These are phyloP conservation scores for Vanilla planifolia DNA, from an alignment of 106 monocot genomes.

Conservation along the genomic window DNA sequence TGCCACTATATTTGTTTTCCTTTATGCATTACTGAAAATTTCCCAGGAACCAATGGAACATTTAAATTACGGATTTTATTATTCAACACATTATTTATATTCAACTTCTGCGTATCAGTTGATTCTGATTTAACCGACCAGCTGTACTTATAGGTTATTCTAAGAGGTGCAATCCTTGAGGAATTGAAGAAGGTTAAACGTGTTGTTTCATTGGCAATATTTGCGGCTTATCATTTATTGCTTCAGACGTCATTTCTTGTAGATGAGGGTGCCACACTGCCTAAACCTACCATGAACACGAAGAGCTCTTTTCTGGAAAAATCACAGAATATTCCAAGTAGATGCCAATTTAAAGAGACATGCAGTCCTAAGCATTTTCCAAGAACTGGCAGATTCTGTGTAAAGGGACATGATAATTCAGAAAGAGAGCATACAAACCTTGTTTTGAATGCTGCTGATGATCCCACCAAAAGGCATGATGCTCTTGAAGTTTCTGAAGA, in stretches of 20 bases:
- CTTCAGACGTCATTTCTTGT: conserved; percentile 89
- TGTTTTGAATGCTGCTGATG: conserved; percentile 12
- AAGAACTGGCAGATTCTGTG: conserved; percentile 10
- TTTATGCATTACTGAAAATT: too few relatives aligned
- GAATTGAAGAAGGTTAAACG: conserved; percentile 80
- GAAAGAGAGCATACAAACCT: conserved; percentile 5
- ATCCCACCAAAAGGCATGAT: not conserved
- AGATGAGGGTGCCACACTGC: conserved; percentile 79
- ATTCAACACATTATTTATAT: too few relatives aligned
- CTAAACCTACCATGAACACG: conserved; percentile 22
- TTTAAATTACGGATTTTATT: too few relatives aligned
- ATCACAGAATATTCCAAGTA: not conserved
- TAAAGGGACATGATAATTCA: conserved; percentile 15
- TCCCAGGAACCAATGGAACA: too few relatives aligned
- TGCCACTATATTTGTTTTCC: too few relatives aligned
- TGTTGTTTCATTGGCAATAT: conserved; percentile 69
- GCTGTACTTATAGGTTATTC: conserved; percentile 55
- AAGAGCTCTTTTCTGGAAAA: conserved; percentile 3
- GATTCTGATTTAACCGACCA: not conserved
- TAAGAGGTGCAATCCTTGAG: conserved; percentile 49
- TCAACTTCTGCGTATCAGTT: too few relatives aligned
- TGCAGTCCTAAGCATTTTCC: conserved; percentile 10
- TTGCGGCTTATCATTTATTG: conserved; percentile 93
- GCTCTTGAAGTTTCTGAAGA: conserved; percentile 25
- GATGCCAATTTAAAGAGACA: conserved; percentile 1